Conservation (phyloP, 2,329 filamentous ascomycete species). For the Talaromyces sp. region DNA sequence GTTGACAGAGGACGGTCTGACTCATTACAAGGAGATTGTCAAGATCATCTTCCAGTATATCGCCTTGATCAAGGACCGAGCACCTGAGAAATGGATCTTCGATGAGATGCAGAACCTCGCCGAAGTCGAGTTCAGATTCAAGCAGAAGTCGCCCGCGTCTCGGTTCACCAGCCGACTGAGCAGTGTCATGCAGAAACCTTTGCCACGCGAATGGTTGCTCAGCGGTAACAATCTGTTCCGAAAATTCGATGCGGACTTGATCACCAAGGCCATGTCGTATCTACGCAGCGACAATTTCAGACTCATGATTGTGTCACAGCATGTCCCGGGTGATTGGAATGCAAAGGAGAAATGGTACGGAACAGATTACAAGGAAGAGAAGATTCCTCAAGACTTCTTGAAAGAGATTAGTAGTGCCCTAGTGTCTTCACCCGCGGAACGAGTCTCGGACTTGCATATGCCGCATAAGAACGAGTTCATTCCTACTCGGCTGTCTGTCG, state of each 20-base stretch:
- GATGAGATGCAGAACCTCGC: conserved; percentile 86
- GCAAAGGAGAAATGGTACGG: conserved; percentile 96
- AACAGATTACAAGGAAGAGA: conserved; percentile 83
- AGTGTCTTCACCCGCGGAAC: conserved; percentile 54
- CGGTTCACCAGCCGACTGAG: conserved; percentile 83
- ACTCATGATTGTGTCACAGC: conserved; percentile 76
- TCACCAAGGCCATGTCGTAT: conserved; percentile 69
- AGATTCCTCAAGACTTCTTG: conserved; percentile 73
- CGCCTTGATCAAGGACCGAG: conserved; percentile 72
- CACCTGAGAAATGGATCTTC: conserved; percentile 89
- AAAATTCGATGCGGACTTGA: conserved; percentile 74
- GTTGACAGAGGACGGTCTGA: conserved; percentile 79
- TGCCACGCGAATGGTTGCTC: conserved; percentile 82
- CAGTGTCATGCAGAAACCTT: conserved; percentile 84
- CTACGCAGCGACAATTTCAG: conserved; percentile 87
- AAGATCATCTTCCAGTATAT: conserved; percentile 91
- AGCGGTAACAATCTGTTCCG: conserved; percentile 74
- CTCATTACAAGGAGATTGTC: conserved; percentile 75
- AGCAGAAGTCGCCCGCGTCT: conserved; percentile 85
- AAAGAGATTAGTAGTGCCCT: conserved; percentile 65
- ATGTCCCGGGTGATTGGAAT: conserved; percentile 79
- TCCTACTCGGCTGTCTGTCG: conserved; percentile 85
- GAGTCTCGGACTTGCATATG: conserved; percentile 72
- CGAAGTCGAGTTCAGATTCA: conserved; percentile 93
- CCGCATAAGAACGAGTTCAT: conserved; percentile 96